A percentile compares a stretch with the other conserved stretches of the same genome.
These are phyloP conservation scores for Wickerhamiella alocasiicola DNA, from an alignment of 805 yeast genomes.

Conservation along the genomic window DNA sequence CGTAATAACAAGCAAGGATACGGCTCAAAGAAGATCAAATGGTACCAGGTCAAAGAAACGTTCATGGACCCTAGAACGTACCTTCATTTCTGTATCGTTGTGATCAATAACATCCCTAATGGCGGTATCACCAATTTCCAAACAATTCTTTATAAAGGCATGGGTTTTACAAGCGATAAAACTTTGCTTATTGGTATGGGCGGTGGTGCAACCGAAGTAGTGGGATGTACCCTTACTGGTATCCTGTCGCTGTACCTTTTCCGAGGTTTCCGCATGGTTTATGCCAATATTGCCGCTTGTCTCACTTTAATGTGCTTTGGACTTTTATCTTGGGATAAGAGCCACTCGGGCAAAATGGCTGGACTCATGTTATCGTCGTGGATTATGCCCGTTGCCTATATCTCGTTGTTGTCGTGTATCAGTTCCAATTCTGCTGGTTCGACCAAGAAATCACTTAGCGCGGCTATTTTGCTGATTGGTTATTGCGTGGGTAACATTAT, in stretches of 20 bases:
- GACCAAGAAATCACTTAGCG: conserved; percentile 53
- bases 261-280: conserved; percentile 15
- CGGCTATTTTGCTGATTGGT: conserved; percentile 47
- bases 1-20: conserved; percentile 39
- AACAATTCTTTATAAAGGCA: conserved; percentile 32
- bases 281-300: conserved; percentile 39
- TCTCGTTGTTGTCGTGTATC: conserved; percentile 10
- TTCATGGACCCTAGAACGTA: conserved; percentile 38
- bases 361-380: conserved; percentile 29
- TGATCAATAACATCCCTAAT: conserved; percentile 4
- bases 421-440: conserved; percentile 53
- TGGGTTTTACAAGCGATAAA: conserved; percentile 20
- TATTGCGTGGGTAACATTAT: conserved; percentile 61
- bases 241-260: conserved; percentile 14
- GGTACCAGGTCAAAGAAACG: too few species aligned
- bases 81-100: conserved; percentile 24
- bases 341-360: conserved; percentile 30
- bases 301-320: conserved; percentile 35
- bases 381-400: conserved; percentile 23
- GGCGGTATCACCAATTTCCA: conserved; percentile 38
- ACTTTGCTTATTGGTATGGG: conserved; percentile 34
- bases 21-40: too few species aligned
- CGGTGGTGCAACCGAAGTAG: conserved; percentile 33
- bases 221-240: conserved; percentile 13
- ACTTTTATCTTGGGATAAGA: conserved; percentile 34